phyloP scores from a whole-genome alignment of 2,329 filamentous ascomycete genomes.

The Penicillium decumbens region DNA sequence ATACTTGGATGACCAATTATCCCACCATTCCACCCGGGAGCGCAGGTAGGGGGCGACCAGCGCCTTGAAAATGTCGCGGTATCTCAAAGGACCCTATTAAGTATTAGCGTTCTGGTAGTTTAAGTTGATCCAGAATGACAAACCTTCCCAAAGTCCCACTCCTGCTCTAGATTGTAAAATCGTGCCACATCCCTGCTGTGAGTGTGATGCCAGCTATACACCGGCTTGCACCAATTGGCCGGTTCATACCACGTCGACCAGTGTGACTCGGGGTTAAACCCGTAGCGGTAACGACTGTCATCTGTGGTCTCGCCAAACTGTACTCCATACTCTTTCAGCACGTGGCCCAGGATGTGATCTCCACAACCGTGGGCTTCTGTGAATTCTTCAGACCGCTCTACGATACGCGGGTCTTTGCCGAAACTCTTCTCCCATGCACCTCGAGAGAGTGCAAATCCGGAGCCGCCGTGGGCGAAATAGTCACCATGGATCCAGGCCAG shows the following conservation, averaged over 20 bases:
- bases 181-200: constrained; percentile 24
- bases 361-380: constrained; percentile 48
- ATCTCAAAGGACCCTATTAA: constrained; percentile 17
- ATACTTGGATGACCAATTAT: constrained; percentile 23
- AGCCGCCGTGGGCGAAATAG: constrained; percentile 54
- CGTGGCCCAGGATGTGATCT: constrained; percentile 49
- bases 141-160: constrained; percentile 23
- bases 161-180: constrained; percentile 22
- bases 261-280: constrained; percentile 38
- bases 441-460: constrained; percentile 49
- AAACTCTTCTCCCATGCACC: constrained; percentile 50
- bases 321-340: constrained; percentile 49
- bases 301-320: constrained; percentile 45
- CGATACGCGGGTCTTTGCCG: constrained; percentile 43
- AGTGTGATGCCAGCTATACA: constrained; percentile 31
- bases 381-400: constrained; percentile 44
- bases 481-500: constrained; percentile 43
- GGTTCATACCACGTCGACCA: constrained; percentile 21
- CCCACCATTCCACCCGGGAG: constrained; percentile 23
- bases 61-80: constrained; percentile 22
- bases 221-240: constrained; percentile 54
- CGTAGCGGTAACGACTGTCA: constrained; percentile 48
- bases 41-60: constrained; percentile 21
- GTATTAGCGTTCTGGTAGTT: not conserved
- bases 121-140: not conserved